phyloP scores from a whole-genome alignment of 257 asterid genomes.

The Jaltomata sinuosa region DNA sequence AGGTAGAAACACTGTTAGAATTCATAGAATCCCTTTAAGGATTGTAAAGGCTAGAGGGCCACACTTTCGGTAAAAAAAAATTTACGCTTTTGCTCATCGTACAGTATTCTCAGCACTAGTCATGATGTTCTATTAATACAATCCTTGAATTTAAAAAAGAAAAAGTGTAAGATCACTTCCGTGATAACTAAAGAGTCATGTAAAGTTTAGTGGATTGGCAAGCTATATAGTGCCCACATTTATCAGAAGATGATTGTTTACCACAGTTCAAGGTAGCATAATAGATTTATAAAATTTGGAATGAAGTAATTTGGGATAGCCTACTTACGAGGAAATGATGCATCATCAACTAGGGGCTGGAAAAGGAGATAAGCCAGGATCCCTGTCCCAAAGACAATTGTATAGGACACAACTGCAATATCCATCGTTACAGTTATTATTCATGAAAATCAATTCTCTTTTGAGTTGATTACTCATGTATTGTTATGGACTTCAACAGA shows the following conservation, averaged over 20 bases:
- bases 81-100: background rate
- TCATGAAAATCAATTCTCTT: background rate
- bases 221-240: background rate
- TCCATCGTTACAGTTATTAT: background rate
- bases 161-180: background rate
- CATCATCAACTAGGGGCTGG: constrained; percentile 14
- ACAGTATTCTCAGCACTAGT: background rate
- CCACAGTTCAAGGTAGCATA: background rate
- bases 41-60: background rate
- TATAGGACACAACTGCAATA: constrained; percentile 20
- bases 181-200: background rate
- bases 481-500: background rate
- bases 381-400: constrained; percentile 26
- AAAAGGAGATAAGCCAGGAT: constrained; percentile 16
- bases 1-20: background rate
- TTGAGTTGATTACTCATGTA: background rate
- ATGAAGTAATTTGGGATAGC: background rate
- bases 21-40: background rate
- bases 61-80: background rate
- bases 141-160: background rate
- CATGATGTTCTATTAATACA: background rate
- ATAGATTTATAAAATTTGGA: background rate
- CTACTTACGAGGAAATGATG: constrained; percentile 27
- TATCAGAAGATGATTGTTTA: background rate
- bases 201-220: background rate